Conservation (phyloP, 1,139 yeast genomes). For the Wickerhamomyces sp. region DNA sequence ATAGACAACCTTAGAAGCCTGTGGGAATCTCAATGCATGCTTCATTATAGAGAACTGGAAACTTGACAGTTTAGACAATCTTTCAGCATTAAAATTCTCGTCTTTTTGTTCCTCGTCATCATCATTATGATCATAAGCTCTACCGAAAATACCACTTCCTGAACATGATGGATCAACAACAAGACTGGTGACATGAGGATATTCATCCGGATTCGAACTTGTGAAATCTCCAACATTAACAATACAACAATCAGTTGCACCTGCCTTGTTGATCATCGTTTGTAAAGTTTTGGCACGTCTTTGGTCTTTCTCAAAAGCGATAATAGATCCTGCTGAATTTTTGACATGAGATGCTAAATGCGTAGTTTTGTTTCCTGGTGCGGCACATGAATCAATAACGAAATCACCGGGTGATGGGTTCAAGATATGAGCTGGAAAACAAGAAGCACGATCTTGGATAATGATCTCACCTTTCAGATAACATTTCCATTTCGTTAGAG, state of each 20-base stretch:
- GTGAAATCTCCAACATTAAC: slow-evolving; percentile 87
- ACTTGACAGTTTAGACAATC: slow-evolving; percentile 70
- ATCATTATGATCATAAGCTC: no score
- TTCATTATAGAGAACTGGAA: slow-evolving; percentile 84
- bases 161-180: slow-evolving; percentile 97
- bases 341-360: slow-evolving; percentile 68
- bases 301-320: slow-evolving; percentile 84
- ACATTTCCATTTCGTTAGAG: slow-evolving; percentile 57
- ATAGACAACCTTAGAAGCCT: slow-evolving; percentile 74
- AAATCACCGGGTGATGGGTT: slow-evolving; percentile 48
- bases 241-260: slow-evolving; percentile 56
- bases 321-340: slow-evolving; percentile 32
- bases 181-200: slow-evolving; percentile 64
- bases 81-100: slow-evolving; percentile 41
- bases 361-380: slow-evolving; percentile 97
- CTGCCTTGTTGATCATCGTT: slow-evolving; percentile 78
- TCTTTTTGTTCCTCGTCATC: slow-evolving; percentile 31
- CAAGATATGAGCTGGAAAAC: slow-evolving; percentile 88
- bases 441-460: slow-evolving; percentile 93
- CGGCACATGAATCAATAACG: slow-evolving; percentile 92
- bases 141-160: slow-evolving; percentile 94
- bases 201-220: slow-evolving; percentile 52
- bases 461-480: slow-evolving; percentile 75
- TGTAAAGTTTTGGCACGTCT: slow-evolving; percentile 66
- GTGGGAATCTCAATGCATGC: slow-evolving; percentile 83